A percentile compares a stretch with the other conserved stretches of the same genome.
Evolutionary conservation across 2,329 filamentous ascomycete genomes (phyloP).

Genomic region (Exserohilum rostratum): DNA sequence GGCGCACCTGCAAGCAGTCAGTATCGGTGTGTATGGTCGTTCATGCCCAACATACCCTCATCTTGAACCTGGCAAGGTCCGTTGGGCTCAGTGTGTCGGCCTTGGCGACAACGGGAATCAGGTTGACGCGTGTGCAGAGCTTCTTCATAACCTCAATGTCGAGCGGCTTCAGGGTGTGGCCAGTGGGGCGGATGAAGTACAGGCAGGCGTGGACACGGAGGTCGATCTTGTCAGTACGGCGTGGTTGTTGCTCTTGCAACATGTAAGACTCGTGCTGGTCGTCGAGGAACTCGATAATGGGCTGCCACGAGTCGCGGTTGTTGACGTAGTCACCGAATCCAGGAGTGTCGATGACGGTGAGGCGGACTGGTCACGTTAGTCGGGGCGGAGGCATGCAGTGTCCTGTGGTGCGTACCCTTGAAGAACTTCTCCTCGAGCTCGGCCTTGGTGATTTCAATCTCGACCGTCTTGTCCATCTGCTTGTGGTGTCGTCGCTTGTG

Average conservation of each 20-base stretch:
- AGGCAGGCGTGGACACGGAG: conserved; percentile 97
- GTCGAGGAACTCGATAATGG: conserved; percentile 99
- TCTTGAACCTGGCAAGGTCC: conserved; percentile 93
- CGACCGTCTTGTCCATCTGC: conserved; percentile 99
- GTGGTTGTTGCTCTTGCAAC: conserved; percentile 99
- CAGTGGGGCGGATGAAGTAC: conserved; percentile 98
- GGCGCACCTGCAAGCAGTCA: conserved; percentile 71
- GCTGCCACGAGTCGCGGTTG: conserved; percentile 99
- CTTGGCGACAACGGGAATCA: conserved; percentile 98
- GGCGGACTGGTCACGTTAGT: conserved; percentile 70
- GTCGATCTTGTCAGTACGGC: conserved; percentile 98
- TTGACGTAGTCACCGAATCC: conserved; percentile 99
- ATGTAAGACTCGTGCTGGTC: conserved; percentile 99
- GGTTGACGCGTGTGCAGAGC: conserved; percentile 94
- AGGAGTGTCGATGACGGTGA: conserved; percentile 98
- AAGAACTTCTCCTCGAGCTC: conserved; percentile 99
- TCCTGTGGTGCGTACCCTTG: conserved; percentile 71
- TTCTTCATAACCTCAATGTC: conserved; percentile 99
- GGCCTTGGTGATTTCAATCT: conserved; percentile 99
- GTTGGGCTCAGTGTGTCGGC: conserved; percentile 94
- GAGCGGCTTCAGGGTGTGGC: conserved; percentile 96
- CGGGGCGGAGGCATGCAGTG: not conserved
- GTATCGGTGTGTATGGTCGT: not conserved
- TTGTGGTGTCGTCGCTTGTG: conserved; percentile 99
- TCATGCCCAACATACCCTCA: conserved; percentile 68